A percentile compares a stretch with the other conserved stretches of the same genome.
phyloP scores from a whole-genome alignment of 768 basidiomycete species.

The Cystobasidium ongulense region DNA sequence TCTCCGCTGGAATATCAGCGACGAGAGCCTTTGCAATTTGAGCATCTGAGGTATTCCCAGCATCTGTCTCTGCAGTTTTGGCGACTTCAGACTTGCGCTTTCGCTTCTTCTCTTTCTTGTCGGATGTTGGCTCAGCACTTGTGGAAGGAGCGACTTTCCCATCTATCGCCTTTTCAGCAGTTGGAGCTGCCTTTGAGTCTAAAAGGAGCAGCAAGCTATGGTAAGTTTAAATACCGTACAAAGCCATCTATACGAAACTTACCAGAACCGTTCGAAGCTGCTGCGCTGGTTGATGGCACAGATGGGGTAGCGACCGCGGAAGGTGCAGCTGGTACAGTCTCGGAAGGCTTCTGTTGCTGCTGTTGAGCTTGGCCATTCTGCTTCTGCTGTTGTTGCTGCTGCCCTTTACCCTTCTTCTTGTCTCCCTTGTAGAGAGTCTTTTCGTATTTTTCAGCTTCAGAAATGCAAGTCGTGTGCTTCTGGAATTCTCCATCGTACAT shows the following conservation, averaged over 20 bases:
- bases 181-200: neutral
- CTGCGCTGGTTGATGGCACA: conserved; percentile 17
- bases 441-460: conserved; percentile 30
- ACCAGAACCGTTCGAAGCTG: neutral
- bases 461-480: conserved; percentile 31
- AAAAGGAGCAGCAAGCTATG: neutral
- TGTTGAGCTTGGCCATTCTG: conserved; percentile 9
- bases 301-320: neutral
- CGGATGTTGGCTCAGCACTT: neutral
- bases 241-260: neutral
- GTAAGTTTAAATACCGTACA: no score
- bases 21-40: neutral
- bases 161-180: neutral
- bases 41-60: neutral
- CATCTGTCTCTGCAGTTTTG: neutral
- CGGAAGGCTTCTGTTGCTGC: neutral
- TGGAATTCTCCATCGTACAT: conserved; percentile 29
- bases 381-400: conserved; percentile 23
- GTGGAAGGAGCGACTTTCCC: neutral
- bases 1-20: neutral
- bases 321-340: neutral
- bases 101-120: conserved; percentile 10
- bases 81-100: neutral
- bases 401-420: conserved; percentile 23
- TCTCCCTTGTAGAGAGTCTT: conserved; percentile 31